A percentile compares a stretch with the other conserved stretches of the same genome.
Evolutionary conservation across 345 rosid species (phyloP).

Genomic region (Linum usitatissimum): DNA sequence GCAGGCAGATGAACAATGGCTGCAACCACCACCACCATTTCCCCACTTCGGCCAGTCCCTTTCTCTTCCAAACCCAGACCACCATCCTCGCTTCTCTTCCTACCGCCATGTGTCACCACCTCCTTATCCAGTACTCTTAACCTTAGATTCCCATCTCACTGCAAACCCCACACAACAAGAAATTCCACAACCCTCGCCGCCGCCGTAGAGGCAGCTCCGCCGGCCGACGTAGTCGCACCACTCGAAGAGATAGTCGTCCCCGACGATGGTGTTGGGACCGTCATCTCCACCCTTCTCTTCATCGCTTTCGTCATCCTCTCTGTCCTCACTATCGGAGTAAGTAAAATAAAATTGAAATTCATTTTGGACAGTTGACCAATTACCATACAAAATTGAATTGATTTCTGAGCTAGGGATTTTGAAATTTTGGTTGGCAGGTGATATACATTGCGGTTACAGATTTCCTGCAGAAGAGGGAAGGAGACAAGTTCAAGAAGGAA

Average conservation of each 20-base stretch:
- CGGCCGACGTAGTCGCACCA: constrained; percentile 19
- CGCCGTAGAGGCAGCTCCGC: constrained; percentile 29
- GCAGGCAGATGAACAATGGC: constrained; percentile 24
- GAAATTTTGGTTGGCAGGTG: constrained; percentile 35
- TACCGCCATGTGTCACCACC: constrained; percentile 12
- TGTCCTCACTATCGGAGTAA: constrained; percentile 77
- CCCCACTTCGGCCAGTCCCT: constrained; percentile 4
- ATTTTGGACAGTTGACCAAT: too few species aligned
- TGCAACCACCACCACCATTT: constrained; percentile 12
- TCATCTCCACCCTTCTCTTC: constrained; percentile 45
- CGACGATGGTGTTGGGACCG: constrained; percentile 34
- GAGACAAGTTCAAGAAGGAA: constrained; percentile 62
- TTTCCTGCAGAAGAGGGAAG: constrained; percentile 59
- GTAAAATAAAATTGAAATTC: background rate
- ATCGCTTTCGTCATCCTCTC: constrained; percentile 51
- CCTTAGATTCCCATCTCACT: constrained; percentile 13
- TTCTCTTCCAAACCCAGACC: constrained; percentile 23
- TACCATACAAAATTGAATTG: too few species aligned
- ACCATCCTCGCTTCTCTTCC: constrained; percentile 9
- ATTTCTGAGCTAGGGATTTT: constrained; percentile 3
- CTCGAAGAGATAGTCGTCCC: constrained; percentile 30
- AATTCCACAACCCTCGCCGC: constrained; percentile 38
- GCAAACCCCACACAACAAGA: constrained; percentile 8
- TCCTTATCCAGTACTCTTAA: constrained; percentile 19
- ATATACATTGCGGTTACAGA: constrained; percentile 64